Evolutionary conservation across 2,329 filamentous ascomycete genomes (phyloP), one percentile per base, ranked within the genome.

Genomic region (Arthrobotrys sinensis): DNA sequence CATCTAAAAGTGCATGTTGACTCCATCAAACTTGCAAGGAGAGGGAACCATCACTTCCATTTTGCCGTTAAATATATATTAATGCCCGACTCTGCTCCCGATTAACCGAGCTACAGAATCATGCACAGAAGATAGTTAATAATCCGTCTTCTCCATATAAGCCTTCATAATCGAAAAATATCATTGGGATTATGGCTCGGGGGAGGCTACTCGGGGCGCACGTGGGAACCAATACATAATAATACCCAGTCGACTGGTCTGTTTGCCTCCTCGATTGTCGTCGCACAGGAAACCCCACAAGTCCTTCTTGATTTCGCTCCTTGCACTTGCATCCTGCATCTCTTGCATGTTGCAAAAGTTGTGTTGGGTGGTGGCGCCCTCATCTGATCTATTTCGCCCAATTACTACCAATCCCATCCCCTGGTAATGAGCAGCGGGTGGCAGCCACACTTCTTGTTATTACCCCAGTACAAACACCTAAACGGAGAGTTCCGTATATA

Each of bases 361-460:
- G 66, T 50, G 52, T 62, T 62, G 53, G 53, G 21, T 16, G 40
- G 40, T 70, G 53, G 53, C 67, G 53, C 28, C 34, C 64, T 63
- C 67, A 70, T 70, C 67, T 70, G 67, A 70, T 70, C 67, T 50
- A n/a, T 67, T 60, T 52, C 38, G 36, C 8, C 53, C 53, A 60
- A 60, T 60, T 21, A 8, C 21, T 8, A n/a, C 34, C 14, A 4
- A 12, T 11, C 1, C 28, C 14, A 32, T 57, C 32, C 12, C 67
- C 67, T 60, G 55, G 52, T 63, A 24, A 45, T 43, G 46, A 46
- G 21, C 67, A 71, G 45, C 55, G 67, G 55, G 38, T 71, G n/a
- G 67, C 55, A 71, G 43, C 55, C 67, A 71, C 67, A 43, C 32
- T 11, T 8, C n/a, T 45, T 21, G n/a, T 60, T 68, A 60, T 16